Base-by-base conservation (phyloP, 768 basidiomycete species). In the Mycena kentingensis region DNA sequence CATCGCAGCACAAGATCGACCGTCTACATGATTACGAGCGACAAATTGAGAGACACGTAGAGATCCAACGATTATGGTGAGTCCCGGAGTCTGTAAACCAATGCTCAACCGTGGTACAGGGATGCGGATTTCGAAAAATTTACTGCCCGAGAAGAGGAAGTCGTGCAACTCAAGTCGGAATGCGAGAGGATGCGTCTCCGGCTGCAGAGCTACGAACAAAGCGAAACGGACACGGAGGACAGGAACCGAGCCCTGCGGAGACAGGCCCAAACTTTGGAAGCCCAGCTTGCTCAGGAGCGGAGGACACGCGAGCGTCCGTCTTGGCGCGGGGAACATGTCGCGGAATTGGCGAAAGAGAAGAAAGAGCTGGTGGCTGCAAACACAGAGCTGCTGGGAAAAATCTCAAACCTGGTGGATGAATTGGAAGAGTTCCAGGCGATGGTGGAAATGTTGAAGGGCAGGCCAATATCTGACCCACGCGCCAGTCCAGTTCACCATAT, bases 11-110 rank as follows among this genome's bases (percentile, higher is more conserved):
- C 62, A 94, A 94, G 64, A 81, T 96, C 12, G 83, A 86, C 54
- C 80, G 88, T 16, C 73, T 96, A 36, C 73, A 77, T 44, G 92
- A 96, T 66, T 96, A 94, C 59, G 93, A 97, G 65, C 75, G 73
- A n/a, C 87, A 90, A 60, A 91, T 96, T 38, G 86, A 90, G 46
- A 89, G 93, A 62, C 80, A 91, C 54, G 73, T 86, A 36, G 82
- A 84, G 50, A 80, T 88, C 63, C 88, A 92, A 63, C 77, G 80
- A 45, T 69, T 93, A 59, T 96, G 93, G 93, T 90, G 66, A 26
- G 81, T 68, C 11, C 51, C 3, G 24, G 5, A 28, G 12, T 15
- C n/a, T 28, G 1, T 26, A 43, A 13, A 8, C 6, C 18, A 1
- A 28, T 22, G 22, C 27, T 32, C 15, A 45, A 47, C 42, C 29